A percentile compares a stretch with the other conserved stretches of the same genome.
Evolutionary conservation across 148 eudicot genomes (phyloP).

Genomic region (Chenopodium suecicum): DNA sequence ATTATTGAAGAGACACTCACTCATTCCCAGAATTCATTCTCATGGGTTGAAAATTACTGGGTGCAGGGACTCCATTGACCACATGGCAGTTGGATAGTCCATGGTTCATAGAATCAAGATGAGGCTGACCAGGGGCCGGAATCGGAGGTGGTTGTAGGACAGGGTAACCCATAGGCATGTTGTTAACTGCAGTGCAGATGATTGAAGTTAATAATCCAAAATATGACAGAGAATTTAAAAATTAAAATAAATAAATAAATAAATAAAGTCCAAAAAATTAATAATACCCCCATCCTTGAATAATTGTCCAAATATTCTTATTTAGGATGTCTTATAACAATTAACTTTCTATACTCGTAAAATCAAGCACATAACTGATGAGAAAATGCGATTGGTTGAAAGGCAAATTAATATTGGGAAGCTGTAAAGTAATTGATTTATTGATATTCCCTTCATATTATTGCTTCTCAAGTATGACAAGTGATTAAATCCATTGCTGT

Average conservation of each 20-base stretch:
- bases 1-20: constrained; percentile 46
- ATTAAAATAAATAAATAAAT: too few relatives aligned
- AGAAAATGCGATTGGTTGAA: background rate
- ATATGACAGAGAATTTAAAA: background rate
- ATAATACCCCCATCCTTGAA: background rate
- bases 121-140: constrained; percentile 87
- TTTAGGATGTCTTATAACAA: background rate
- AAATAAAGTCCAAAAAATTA: background rate
- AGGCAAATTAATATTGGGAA: background rate
- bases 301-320: background rate
- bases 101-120: constrained; percentile 75
- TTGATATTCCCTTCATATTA: background rate
- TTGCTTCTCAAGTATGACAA: too few relatives aligned
- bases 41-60: constrained; percentile 79
- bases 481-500: too few relatives aligned
- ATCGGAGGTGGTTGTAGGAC: constrained; percentile 79
- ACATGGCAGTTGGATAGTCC: constrained; percentile 80
- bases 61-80: constrained; percentile 96
- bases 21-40: constrained; percentile 88
- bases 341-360: background rate
- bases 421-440: too few relatives aligned
- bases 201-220: constrained; percentile 33
- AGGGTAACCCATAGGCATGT: constrained; percentile 98
- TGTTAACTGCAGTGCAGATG: constrained; percentile 77
- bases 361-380: background rate